Evolutionary conservation across 1,284 basidiomycete genomes (phyloP), one percentile per base, ranked within the genome.

Genomic region (Ustilago loliicola): DNA sequence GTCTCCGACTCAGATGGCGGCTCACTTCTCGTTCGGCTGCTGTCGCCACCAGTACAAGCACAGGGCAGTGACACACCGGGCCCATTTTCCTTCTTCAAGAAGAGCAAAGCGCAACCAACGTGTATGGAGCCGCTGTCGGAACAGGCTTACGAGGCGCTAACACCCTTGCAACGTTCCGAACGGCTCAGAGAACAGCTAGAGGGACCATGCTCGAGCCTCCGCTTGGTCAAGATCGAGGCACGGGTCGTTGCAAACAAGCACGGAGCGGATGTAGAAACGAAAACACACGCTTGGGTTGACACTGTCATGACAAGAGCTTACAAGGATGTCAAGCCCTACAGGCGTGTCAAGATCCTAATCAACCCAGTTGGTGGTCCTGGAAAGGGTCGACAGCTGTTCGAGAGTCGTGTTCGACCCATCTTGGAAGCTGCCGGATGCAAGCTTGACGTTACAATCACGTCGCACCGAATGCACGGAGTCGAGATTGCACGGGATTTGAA

Each of bases 361-460:
- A 98, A 98, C 85, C 96, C 96, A 1, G 88, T 90, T 60, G 93
- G 95, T 66, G 96, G 96, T 2, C 88, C 96, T 90, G 93, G 93
- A 53, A 93, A 93, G 84, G 92, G 90, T 0, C 87, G 87, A 11
- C 77, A 88, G 0, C 88, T 92, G 0, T 95, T 92, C 72, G 86
- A 88, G n/a, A 90, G 90, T 63, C 89, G 88, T 15, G 91, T 96
- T 1, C 89, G 92, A 74, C 96, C 96, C 1, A 91, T 98, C 55
- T 88, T 98, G 52, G 89, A 90, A 48, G 91, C 93, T 9, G 94
- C 95, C 0, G 90, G 90, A 1, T 94, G 93, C 85, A 84, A 85
- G 1, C 52, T 93, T 40, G 91, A 94, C 73, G 86, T 91, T 0
- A 89, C 88, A 80, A 86, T 91, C 91, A 73, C 62, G 8, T 29